Evolutionary conservation across 768 basidiomycete genomes (phyloP), one percentile per base, ranked within the genome.

Genomic region (Tricholoma terreum): DNA sequence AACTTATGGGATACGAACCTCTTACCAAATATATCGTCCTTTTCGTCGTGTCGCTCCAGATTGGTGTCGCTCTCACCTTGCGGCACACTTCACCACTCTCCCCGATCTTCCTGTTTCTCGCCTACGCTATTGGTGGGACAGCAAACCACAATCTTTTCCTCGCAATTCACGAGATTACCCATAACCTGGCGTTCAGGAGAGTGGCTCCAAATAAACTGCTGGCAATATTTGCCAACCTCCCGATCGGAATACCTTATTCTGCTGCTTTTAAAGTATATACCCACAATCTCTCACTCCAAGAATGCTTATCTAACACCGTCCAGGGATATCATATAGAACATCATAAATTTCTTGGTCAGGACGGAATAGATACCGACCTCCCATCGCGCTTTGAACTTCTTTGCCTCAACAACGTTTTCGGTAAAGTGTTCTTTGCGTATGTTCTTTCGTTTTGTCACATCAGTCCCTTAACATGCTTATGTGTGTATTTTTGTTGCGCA

Each of bases 141-240:
- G 89, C 90, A 7, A 99, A 98, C 73, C 97, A 99, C 71, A 99
- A 98, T 70, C 81, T 96, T 36, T 99, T 99, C 74, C 84, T 99
- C 49, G 94, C 97, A 42, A 97, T 99, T 54, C 97, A 99, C 69
- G 97, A 99, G 68, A 97, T 99, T 59, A 97, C 95, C 2, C 97
- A 99, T 71, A 98, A 98, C 69, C 81, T 99, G 24, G 97, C 94
- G 1, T 98, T 98, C 76, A 83, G 80, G 59, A 80, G 88, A 21
- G 82, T 98, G 46, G 77, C 75, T 51, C 84, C 87, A 7, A 99
- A 98, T 75, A 94, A 95, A 66, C 69, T 86, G 22, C 75, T 98
- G 19, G 94, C 97, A 6, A 86, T 98, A 58, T 85, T 94, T 53
- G 91, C 94, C 1, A 98, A 99, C 68, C 66, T 97, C 24, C 92